A percentile compares a stretch with the other conserved stretches of the same genome.
Evolutionary conservation across 805 yeast genomes (phyloP).

Genomic region (Metschnikowia kunwiensis): DNA sequence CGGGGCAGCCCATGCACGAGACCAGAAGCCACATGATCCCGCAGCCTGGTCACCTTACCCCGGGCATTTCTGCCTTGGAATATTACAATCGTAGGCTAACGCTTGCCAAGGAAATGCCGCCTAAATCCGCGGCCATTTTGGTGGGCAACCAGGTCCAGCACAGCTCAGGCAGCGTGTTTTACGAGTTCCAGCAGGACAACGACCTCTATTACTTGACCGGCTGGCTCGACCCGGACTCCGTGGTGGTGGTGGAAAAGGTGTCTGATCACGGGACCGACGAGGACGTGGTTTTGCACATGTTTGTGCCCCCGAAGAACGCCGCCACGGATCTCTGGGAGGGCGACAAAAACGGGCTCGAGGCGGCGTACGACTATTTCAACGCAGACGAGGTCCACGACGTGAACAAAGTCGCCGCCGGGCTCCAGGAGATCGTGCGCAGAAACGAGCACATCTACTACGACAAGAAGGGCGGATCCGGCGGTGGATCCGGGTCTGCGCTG

Average conservation of each 20-base stretch:
- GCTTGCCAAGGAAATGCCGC: conserved; percentile 57
- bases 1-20: conserved; percentile 87
- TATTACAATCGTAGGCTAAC: conserved; percentile 67
- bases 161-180: conserved; percentile 88
- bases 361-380: conserved; percentile 79
- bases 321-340: conserved; percentile 94
- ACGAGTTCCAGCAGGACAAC: conserved; percentile 89
- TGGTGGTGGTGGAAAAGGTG: conserved; percentile 63
- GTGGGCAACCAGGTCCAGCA: conserved; percentile 70
- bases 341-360: conserved; percentile 78
- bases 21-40: conserved; percentile 75
- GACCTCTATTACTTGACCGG: conserved; percentile 87
- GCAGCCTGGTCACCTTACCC: conserved; percentile 75
- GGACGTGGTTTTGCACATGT: conserved; percentile 64
- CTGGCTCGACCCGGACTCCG: conserved; percentile 86
- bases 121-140: conserved; percentile 65
- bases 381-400: conserved; percentile 71
- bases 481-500: conserved; percentile 5
- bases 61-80: conserved; percentile 82
- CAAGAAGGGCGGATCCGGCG: conserved; percentile 19
- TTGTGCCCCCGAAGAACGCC: conserved; percentile 81
- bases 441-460: conserved; percentile 59
- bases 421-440: conserved; percentile 47
- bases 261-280: conserved; percentile 43
- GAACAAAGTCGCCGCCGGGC: conserved; percentile 39